Evolutionary conservation across 2,329 filamentous ascomycete genomes (phyloP).

Genomic region (Chaetomiaceae sp.): DNA sequence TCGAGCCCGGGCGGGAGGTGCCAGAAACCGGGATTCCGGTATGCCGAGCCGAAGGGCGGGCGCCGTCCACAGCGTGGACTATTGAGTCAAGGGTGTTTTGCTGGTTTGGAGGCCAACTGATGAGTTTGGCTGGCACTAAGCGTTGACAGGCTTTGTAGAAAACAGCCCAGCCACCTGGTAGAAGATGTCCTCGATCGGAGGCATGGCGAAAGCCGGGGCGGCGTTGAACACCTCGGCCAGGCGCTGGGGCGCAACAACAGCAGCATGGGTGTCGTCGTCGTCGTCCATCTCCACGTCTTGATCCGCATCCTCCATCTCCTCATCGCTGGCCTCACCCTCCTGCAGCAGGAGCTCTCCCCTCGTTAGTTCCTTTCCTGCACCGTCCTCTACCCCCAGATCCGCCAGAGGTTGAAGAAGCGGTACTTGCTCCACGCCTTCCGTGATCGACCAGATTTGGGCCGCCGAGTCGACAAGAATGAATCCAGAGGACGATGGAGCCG

Average conservation of each 20-base stretch:
- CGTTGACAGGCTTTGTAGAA: slow-evolving; percentile 46
- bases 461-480: slow-evolving; percentile 73
- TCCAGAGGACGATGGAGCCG: slow-evolving; percentile 60
- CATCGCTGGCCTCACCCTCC: slow-evolving; percentile 41
- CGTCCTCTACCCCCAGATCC: slow-evolving; percentile 44
- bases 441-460: slow-evolving; percentile 64
- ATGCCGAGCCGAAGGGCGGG: background rate
- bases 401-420: slow-evolving; percentile 52
- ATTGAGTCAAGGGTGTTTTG: background rate
- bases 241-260: slow-evolving; percentile 63
- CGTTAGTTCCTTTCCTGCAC: slow-evolving; percentile 21
- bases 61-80: background rate
- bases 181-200: slow-evolving; percentile 71
- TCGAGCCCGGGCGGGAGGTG: background rate
- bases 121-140: slow-evolving; percentile 5
- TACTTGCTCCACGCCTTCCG: slow-evolving; percentile 54
- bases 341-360: slow-evolving; percentile 37
- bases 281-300: slow-evolving; percentile 31
- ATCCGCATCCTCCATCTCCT: slow-evolving; percentile 33
- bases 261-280: slow-evolving; percentile 44
- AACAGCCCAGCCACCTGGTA: slow-evolving; percentile 65
- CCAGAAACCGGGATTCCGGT: no score
- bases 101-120: background rate
- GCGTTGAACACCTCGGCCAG: slow-evolving; percentile 67
- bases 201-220: slow-evolving; percentile 63